Base-by-base conservation (phyloP, 179 eudicot genomes). In the Spergularia azorica region DNA sequence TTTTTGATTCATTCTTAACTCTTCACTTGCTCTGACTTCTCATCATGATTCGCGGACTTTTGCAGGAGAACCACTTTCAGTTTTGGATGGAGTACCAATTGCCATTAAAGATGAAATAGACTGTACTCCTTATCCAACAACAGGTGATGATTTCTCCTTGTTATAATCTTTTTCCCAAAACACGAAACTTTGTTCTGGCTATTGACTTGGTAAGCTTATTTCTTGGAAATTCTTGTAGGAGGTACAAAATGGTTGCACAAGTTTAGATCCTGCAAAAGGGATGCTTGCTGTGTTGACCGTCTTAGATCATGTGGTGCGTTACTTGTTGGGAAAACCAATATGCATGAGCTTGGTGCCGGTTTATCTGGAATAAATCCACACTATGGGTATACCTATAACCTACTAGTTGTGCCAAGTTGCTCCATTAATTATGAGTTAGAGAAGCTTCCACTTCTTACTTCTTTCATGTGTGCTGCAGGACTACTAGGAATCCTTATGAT, bases 331-430 rank as follows among this genome's bases (percentile, higher is more conserved):
- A 95, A 95, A 84, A 90, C 99, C 48, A 95, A 95, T 76, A 95
- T 95, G 99, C 99, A 95, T 83, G 99, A 95, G 81, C 97, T 95
- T 71, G 99, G 99, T 51, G 90, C 95, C 17, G 99, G 99, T 73
- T 82, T 89, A 41, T 94, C 95, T 86, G 99, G 99, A 66, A 94
- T 95, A 67, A 95, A 95, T 82, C 99, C 99, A 84, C 98, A 95
- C 80, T 91, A 95, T 18, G 98, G 99, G 99, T 95, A 90, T 9
- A n/a, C n/a, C n/a, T n/a, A n/a, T n/a, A n/a, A 77, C 4, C 6
- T 63, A 50, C 38, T 69, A 18, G 15, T 73, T 43, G 13, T 20
- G 18, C 46, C 0, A 48, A 11, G 15, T 67, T 6, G 5, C 48
- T 4, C 8, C 4, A 26, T 43, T 43, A 3, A 6, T 43, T 43